Conservation (phyloP, 2,329 filamentous ascomycete genomes). For the Plenodomus tracheiphilus region DNA sequence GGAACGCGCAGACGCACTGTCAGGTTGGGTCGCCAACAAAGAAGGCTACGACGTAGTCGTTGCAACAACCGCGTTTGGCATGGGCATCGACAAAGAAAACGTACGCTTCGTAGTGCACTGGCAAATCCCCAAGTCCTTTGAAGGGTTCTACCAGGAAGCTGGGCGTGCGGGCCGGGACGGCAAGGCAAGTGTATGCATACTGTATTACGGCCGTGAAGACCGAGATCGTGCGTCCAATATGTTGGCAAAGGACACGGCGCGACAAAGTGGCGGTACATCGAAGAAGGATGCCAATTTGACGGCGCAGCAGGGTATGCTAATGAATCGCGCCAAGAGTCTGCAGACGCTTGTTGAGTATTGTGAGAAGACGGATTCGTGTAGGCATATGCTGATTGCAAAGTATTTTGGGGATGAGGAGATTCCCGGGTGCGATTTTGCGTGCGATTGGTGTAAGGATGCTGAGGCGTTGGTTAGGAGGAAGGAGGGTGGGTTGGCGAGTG, state of each 20-base stretch:
- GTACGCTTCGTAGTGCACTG: slow-evolving; percentile 95
- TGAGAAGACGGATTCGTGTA: slow-evolving; percentile 72
- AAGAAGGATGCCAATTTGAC: slow-evolving; percentile 45
- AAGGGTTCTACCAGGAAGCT: slow-evolving; percentile 95
- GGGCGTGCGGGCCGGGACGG: slow-evolving; percentile 89
- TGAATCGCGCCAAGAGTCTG: slow-evolving; percentile 49
- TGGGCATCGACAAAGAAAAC: slow-evolving; percentile 96
- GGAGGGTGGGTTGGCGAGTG: slow-evolving; percentile 49
- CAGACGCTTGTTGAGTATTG: slow-evolving; percentile 74
- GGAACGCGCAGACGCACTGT: slow-evolving; percentile 71
- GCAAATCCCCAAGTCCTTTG: slow-evolving; percentile 91
- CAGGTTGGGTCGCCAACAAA: slow-evolving; percentile 72
- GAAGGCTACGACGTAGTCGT: slow-evolving; percentile 88
- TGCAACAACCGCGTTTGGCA: slow-evolving; percentile 93
- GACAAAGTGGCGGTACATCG: slow-evolving; percentile 43
- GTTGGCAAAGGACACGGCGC: slow-evolving; percentile 53
- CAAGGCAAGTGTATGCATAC: slow-evolving; percentile 80
- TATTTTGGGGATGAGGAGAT: slow-evolving; percentile 44
- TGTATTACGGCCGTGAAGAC: slow-evolving; percentile 91
- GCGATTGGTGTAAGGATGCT: slow-evolving; percentile 54
- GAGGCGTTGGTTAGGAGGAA: slow-evolving; percentile 48
- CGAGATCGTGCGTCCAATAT: slow-evolving; percentile 69
- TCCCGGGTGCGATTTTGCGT: slow-evolving; percentile 51
- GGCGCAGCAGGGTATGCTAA: slow-evolving; percentile 41
- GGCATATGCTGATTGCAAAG: slow-evolving; percentile 58